Evolutionary conservation across 2,329 filamentous ascomycete species (phyloP), one percentile per base, ranked within the genome.

Genomic region (Microdochium trichocladiopsis): DNA sequence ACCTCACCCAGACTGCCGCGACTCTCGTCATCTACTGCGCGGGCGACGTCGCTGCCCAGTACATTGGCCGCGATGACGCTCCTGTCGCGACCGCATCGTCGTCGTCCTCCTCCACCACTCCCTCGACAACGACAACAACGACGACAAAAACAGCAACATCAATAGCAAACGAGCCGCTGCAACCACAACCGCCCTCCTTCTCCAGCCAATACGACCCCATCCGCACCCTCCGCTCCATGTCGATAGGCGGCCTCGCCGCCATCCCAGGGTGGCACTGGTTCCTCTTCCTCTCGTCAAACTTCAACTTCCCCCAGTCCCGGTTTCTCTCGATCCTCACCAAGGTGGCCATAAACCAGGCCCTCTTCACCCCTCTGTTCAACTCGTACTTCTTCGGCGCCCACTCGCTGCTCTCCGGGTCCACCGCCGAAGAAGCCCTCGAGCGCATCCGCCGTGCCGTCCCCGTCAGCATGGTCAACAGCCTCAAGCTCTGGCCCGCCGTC

Each of bases 401-500:
- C 65, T 86, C 88, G 1, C 72, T 91, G 3, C 74, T 95, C 2
- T 79, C 83, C 0, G 91, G 90, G 36, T 85, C 87, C 25, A 78
- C 76, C 0, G 63, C 84, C 1, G 64, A 71, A 6, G 86, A 89
- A 52, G 80, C 86, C 1, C 79, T 81, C 67, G 82, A 88, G 60
- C 83, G 89, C 50, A 77, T 96, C 54, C 79, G 79, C 58, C 76
- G 83, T 53, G 92, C 91, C 0, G 86, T 96, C 0, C 90, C 91
- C 0, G 76, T 79, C 23, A 91, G 86, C 63, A 82, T 89, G 63
- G 67, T 83, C 63, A 96, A 94, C 66, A 88, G 86, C 55, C 84
- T 85, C 66, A 95, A 95, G 72, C 69, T 96, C 23, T 96, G 92
- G 92, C 93, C 92, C 0, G 83, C 83, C 0, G 87, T 95, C 16